phyloP scores from a whole-genome alignment of 2,329 filamentous ascomycete genomes.

The Trichothecium roseum region DNA sequence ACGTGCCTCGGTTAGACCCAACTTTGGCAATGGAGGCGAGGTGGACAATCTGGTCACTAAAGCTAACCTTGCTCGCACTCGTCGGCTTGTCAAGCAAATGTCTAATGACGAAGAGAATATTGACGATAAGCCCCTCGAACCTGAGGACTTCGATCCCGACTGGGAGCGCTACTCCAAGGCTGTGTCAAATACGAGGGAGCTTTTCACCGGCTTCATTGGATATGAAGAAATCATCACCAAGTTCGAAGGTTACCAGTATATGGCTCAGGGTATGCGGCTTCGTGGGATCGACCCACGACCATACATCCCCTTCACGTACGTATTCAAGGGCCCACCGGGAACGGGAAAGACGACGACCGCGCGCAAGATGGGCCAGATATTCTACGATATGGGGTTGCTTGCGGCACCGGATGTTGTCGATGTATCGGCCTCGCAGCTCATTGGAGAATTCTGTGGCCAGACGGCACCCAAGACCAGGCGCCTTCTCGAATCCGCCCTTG shows the following conservation, averaged over 20 bases:
- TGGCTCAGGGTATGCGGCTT: slow-evolving; percentile 37
- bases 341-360: slow-evolving; percentile 67
- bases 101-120: slow-evolving; percentile 20
- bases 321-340: slow-evolving; percentile 54
- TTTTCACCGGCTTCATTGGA: slow-evolving; percentile 53
- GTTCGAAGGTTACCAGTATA: slow-evolving; percentile 45
- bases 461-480: slow-evolving; percentile 55
- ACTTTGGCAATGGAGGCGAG: slow-evolving; percentile 7
- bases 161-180: slow-evolving; percentile 36
- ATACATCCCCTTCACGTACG: slow-evolving; percentile 53
- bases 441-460: slow-evolving; percentile 58
- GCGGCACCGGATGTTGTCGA: slow-evolving; percentile 50
- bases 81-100: slow-evolving; percentile 31
- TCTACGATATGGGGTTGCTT: slow-evolving; percentile 63
- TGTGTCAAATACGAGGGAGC: slow-evolving; percentile 31
- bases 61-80: slow-evolving; percentile 4
- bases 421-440: slow-evolving; percentile 55
- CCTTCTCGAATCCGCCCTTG: slow-evolving; percentile 49
- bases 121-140: slow-evolving; percentile 14
- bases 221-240: slow-evolving; percentile 43
- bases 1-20: slow-evolving; percentile 22
- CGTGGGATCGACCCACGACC: slow-evolving; percentile 39
- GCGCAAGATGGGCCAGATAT: slow-evolving; percentile 59
- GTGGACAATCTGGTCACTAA: slow-evolving; percentile 29
- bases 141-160: slow-evolving; percentile 46